Conservation (phyloP, 345 rosid species). For the Corchorus olitorius region DNA sequence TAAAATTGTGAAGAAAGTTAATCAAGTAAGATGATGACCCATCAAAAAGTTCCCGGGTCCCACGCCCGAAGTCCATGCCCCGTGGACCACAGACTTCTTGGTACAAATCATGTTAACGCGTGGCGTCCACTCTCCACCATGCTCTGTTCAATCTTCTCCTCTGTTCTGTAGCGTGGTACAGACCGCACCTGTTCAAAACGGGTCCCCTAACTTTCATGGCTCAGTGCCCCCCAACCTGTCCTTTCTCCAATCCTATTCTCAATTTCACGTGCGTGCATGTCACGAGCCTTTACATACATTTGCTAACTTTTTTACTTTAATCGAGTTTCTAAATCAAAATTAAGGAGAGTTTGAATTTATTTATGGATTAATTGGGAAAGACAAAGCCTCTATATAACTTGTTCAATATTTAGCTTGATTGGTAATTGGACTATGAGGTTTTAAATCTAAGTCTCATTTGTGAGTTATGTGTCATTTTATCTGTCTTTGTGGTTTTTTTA, state of each 20-base stretch:
- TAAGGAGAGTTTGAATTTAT: too few relatives aligned
- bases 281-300: not conserved
- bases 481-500: too few relatives aligned
- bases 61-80: not conserved
- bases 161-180: not conserved
- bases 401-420: too few relatives aligned
- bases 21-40: constrained; percentile 3
- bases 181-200: not conserved
- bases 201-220: not conserved
- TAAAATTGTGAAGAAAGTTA: not conserved
- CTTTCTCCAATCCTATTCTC: not conserved
- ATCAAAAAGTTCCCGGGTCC: not conserved
- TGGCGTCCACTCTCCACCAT: constrained; percentile 5
- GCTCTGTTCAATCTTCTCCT: too few relatives aligned
- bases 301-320: not conserved
- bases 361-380: too few relatives aligned
- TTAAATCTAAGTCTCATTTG: too few relatives aligned
- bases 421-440: too few relatives aligned
- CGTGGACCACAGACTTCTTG: not conserved
- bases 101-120: constrained; percentile 6
- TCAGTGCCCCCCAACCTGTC: constrained; percentile 5
- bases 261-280: not conserved
- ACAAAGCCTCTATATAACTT: too few relatives aligned
- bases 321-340: not conserved
- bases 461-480: too few relatives aligned